These are phyloP conservation scores for Elaeagnus macrophylla DNA, from an alignment of 306 rosid genomes.

Conservation along the genomic window DNA sequence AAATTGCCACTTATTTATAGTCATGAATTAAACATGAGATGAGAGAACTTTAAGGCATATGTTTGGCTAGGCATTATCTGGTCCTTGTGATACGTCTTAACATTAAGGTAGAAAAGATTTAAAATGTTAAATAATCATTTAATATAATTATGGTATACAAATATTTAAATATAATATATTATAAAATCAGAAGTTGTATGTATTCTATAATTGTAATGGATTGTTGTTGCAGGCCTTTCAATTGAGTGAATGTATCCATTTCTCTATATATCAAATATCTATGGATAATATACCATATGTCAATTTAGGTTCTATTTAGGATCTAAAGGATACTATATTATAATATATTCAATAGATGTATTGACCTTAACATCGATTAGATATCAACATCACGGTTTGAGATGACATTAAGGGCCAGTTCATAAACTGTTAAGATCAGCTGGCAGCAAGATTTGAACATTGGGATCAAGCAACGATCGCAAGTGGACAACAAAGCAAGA, in stretches of 20 bases:
- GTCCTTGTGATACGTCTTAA: constrained; percentile 44
- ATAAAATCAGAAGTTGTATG: too few relatives aligned
- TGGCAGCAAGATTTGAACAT: constrained; percentile 52
- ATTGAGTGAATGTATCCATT: constrained; percentile 88
- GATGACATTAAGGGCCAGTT: constrained; percentile 83
- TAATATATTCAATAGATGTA: too few relatives aligned
- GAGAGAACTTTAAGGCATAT: constrained; percentile 54
- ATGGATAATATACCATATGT: constrained; percentile 26
- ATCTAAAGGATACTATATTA: too few relatives aligned
- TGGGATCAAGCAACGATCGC: constrained; percentile 30
- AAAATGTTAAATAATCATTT: too few relatives aligned
- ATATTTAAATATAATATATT: too few relatives aligned
- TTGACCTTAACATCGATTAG: constrained; percentile 66
- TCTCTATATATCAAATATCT: constrained; percentile 22
- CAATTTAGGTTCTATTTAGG: too few relatives aligned
- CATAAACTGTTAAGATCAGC: constrained; percentile 75
- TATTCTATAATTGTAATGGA: too few relatives aligned
- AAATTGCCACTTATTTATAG: constrained; percentile 44
- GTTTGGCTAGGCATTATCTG: constrained; percentile 70
- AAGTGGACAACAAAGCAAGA: constrained; percentile 37
- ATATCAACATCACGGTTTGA: constrained; percentile 74
- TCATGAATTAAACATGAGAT: constrained; percentile 39
- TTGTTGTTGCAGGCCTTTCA: constrained; percentile 68
- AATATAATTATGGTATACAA: too few relatives aligned
- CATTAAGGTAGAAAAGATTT: constrained; percentile 64